A percentile compares a stretch with the other conserved stretches of the same genome.
phyloP scores from a whole-genome alignment of 176 grass and related monocot genomes.

The Eleusine coracana region DNA sequence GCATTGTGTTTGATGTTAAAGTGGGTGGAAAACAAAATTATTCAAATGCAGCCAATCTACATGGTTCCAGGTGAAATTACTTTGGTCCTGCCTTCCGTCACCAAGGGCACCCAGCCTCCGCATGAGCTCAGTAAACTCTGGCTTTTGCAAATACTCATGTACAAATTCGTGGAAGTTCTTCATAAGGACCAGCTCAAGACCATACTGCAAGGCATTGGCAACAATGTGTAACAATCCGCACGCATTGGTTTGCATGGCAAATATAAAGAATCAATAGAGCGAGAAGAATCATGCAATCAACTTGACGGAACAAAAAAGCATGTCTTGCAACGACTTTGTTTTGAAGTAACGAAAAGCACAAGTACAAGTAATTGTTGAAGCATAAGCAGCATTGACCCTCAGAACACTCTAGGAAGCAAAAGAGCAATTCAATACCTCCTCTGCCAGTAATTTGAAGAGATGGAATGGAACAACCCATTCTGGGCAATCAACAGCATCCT shows the following conservation, averaged over 20 bases:
- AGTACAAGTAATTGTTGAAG: background rate
- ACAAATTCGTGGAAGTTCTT: slow-evolving; percentile 98
- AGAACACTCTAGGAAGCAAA: slow-evolving; percentile 4
- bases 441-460: slow-evolving; percentile 86
- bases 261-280: background rate
- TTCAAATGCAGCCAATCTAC: background rate
- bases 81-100: slow-evolving; percentile 72
- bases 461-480: slow-evolving; percentile 98
- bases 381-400: background rate
- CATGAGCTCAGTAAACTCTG: slow-evolving; percentile 87
- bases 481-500: slow-evolving; percentile 96
- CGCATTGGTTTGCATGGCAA: background rate
- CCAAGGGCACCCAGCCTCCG: slow-evolving; percentile 89
- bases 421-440: slow-evolving; percentile 65
- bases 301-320: background rate
- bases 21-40: background rate
- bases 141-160: slow-evolving; percentile 76
- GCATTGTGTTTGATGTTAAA: slow-evolving; percentile 20
- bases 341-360: background rate
- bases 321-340: background rate
- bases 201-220: slow-evolving; percentile 56
- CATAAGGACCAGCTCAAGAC: slow-evolving; percentile 76
- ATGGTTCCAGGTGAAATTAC: slow-evolving; percentile 44
- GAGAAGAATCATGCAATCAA: slow-evolving; percentile 21
- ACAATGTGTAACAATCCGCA: slow-evolving; percentile 31